Evolutionary conservation across 371 early-diverging fungal species (phyloP), one percentile per base, ranked within the genome.

Genomic region (Dentiscutata heterogama): DNA sequence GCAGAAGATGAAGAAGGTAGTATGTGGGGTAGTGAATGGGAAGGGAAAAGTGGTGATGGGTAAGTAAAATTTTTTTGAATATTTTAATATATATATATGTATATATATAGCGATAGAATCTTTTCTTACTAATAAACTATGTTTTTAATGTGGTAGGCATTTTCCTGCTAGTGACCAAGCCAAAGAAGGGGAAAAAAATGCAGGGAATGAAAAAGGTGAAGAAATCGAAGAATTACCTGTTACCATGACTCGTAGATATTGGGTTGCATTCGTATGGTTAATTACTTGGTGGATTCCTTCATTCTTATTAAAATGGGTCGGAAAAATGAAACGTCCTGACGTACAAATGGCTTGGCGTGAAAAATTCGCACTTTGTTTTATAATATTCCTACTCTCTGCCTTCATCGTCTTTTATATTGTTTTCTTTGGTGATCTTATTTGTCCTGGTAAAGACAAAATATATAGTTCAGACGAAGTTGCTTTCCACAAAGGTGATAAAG

Each of bases 331-430:
- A 83, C 92, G 96, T 50, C 91, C 92, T 74, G 97, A 97, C 85
- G 91, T 97, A 16, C 96, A 92, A 68, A 94, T 95, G 95, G 98
- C 99, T 0, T 99, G 99, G 99, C 93, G 98, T 73, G 99, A 99
- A 87, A 97, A 99, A 88, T 92, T 98, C 5, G 94, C 98, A 1
- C 90, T 99, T 16, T 97, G 97, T 85, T 86, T 95, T 82, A 83
- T 99, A 71, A 97, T 99, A 79, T 86, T 94, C 51, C 85, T 96
- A 46, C 84, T 96, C 87, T 96, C 95, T 82, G 91, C 90, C 5
- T 86, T 93, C 82, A 92, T 97, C 67, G 90, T 98, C 53, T 96
- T 98, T 90, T 96, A 95, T 86, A 94, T 99, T 82, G 92, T 96
- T 14, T 94, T 95, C 71, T 90, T 97, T 56, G 95, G 98, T 29